phyloP scores from a whole-genome alignment of 2,329 filamentous ascomycete genomes.

The Dactylellina drechsleri region DNA sequence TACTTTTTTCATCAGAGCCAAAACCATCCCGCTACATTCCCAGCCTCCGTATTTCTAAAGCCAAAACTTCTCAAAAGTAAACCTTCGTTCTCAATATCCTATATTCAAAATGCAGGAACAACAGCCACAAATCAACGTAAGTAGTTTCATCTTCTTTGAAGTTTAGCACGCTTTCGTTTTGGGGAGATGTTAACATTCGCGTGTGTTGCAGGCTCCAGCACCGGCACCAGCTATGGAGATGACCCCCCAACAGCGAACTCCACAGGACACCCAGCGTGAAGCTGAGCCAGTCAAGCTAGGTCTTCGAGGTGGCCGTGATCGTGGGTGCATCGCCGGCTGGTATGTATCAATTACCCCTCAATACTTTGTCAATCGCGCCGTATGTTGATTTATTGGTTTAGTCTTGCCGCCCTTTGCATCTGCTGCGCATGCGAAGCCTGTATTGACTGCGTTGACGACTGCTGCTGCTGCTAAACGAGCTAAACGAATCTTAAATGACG shows the following conservation, averaged over 20 bases:
- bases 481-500: background rate
- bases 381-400: background rate
- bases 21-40: background rate
- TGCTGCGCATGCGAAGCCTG: conserved; percentile 53
- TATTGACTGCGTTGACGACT: conserved; percentile 53
- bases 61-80: background rate
- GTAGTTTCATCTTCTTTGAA: background rate
- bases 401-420: conserved; percentile 48
- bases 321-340: conserved; percentile 51
- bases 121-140: conserved; percentile 25
- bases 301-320: conserved; percentile 47
- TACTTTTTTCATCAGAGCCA: background rate
- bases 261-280: conserved; percentile 36
- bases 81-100: no score
- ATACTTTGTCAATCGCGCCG: background rate
- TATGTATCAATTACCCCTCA: conserved; percentile 6
- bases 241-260: conserved; percentile 43
- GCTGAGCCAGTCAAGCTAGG: conserved; percentile 49
- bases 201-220: conserved; percentile 18
- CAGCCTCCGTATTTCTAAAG: background rate
- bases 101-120: conserved; percentile 42
- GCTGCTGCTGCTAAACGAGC: conserved; percentile 46
- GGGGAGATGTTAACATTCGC: background rate
- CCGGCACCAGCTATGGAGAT: conserved; percentile 47
- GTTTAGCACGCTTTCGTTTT: background rate